Base-by-base conservation (phyloP, 352 stramenopile species). In the Phytophthora gonapodyides region DNA sequence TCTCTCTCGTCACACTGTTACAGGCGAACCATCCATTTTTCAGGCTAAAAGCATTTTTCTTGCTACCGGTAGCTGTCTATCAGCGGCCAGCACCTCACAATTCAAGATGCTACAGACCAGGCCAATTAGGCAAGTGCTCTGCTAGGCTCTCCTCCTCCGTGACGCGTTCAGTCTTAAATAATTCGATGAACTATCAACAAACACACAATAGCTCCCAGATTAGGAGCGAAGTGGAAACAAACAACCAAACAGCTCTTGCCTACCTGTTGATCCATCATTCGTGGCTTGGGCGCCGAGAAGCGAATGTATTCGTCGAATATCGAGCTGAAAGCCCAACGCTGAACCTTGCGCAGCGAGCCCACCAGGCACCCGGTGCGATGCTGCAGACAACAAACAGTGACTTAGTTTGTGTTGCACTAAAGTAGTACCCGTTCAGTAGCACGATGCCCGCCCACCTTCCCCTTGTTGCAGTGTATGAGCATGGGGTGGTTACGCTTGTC, bases 381-480 rank as follows among this genome's bases (percentile, higher is more conserved):
- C 84, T 93, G 47, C 41, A 54, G 17, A 11, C 11, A 40, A 24
- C 13, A 40, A 12, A 43, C 31, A 37, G 15, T 53, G 30, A 67
- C 5, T 31, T 1, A 13, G 19, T 41, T 30, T 41, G 21, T 17
- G 45, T 15, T 50, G 12, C 55, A 34, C 44, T 15, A 48, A 46
- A 1, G 11, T n/a, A 57, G 8, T 5, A 27, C 27, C n/a, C 30
- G 11, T 24, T 37, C 7, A 40, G 27, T 27, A 42, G 35, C 45
- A n/a, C 5, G 61, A 31, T 12, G 24, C 13, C 1, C 13, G 42
- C 62, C 11, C 59, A 89, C 83, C 71, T 94, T 94, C 24, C 85
- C 85, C 53, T 94, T 94, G 68, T 93, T 94, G 76, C 85, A 93
- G 68, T 94, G 85, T 60, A 94, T 94, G 19, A 94, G 76, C 80